Base-by-base conservation (phyloP, 306 rosid genomes). In the Prunus mongolica region DNA sequence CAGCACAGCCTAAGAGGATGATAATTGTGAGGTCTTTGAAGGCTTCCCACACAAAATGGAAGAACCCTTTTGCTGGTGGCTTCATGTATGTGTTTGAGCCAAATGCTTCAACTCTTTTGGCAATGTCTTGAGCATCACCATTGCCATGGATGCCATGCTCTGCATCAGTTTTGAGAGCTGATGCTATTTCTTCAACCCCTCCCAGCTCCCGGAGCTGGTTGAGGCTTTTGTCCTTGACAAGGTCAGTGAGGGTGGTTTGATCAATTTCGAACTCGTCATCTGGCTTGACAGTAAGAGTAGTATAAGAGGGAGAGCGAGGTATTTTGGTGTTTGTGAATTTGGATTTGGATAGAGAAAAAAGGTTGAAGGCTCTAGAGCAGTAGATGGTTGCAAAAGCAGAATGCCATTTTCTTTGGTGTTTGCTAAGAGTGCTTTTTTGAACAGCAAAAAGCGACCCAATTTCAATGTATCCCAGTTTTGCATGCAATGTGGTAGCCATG, bases 391-490 rank as follows among this genome's bases (percentile, higher is more conserved):
- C 6, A 56, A 83, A 86, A 10, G 92, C 89, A 9, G 74, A 65
- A 51, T 65, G 90, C 90, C 91, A 87, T 51, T 84, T 82, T 69
- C 82, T 85, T 5, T 64, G 67, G 63, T 72, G 5, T 78, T 6
- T 25, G 55, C 34, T 76, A 18, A 58, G 51, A 28, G 46, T 30
- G 10, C 1, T 27, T 12, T 38, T 74, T 3, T 79, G 70, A 2
- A 49, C 75, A 56, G 44, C 75, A 69, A 76, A 81, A 3, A 82
- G 18, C n/a, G 6, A 15, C 47, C 69, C 84, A 46, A 77, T 47
- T 24, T 61, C 27, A 52, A 16, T 14, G 57, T 2, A 52, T 1
- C 73, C 32, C 2, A 77, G 6, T 11, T 74, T 76, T 41, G 77
- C 57, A 22, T 68, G 74, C 22, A 83, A 19, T 12, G 69, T 6